These are phyloP conservation scores for Kluyveromyces sp. DNA, from an alignment of 1,139 yeast genomes.

Conservation along the genomic window DNA sequence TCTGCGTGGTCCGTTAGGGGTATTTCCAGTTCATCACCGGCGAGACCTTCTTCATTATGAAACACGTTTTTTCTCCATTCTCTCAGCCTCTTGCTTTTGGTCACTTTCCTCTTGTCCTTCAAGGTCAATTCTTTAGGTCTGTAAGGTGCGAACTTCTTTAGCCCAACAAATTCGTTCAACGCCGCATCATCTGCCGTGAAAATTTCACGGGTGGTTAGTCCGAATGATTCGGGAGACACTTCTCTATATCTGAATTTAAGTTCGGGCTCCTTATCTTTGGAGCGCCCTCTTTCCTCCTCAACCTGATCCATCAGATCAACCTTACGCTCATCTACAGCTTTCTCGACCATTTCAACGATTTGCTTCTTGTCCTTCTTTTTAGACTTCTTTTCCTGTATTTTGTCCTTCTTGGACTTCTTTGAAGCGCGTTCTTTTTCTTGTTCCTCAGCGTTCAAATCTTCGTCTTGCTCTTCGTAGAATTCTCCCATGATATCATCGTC, in stretches of 20 bases:
- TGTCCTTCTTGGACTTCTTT: slow-evolving; percentile 45
- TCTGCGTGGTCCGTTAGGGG: not conserved
- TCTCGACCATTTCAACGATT: slow-evolving; percentile 61
- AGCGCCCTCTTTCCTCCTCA: slow-evolving; percentile 46
- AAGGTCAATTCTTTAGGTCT: slow-evolving; percentile 65
- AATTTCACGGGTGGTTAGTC: slow-evolving; percentile 80
- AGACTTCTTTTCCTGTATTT: slow-evolving; percentile 48
- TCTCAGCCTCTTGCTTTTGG: slow-evolving; percentile 72
- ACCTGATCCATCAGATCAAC: slow-evolving; percentile 50
- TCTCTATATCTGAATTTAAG: slow-evolving; percentile 77
- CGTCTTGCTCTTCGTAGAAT: slow-evolving; percentile 18
- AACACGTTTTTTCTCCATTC: slow-evolving; percentile 90
- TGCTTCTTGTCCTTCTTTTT: slow-evolving; percentile 58
- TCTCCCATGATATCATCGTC: slow-evolving; percentile 42
- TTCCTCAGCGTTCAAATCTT: slow-evolving; percentile 19
- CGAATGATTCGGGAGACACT: slow-evolving; percentile 91
- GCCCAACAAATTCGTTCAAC: slow-evolving; percentile 74
- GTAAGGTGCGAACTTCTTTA: slow-evolving; percentile 91
- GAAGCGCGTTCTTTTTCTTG: slow-evolving; percentile 26
- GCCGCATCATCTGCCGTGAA: slow-evolving; percentile 83
- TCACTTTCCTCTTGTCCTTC: slow-evolving; percentile 77
- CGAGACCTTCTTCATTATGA: slow-evolving; percentile 55
- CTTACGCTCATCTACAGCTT: slow-evolving; percentile 55
- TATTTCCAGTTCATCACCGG: slow-evolving; percentile 25
- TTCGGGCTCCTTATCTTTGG: slow-evolving; percentile 36